Base-by-base conservation (phyloP, 2,329 filamentous ascomycete species). In the Monilinia polystroma region DNA sequence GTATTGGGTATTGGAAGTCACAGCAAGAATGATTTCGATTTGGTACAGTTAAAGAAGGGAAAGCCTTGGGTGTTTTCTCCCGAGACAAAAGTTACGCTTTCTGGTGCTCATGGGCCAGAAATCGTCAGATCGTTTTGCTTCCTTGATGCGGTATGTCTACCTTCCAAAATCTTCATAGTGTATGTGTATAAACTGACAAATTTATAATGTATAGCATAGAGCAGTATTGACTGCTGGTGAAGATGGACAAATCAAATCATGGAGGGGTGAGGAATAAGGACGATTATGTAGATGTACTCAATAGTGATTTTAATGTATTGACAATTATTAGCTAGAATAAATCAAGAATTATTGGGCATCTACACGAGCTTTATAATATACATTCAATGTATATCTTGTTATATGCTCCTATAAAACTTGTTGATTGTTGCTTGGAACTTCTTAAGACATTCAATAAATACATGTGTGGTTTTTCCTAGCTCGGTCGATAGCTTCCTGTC, bases 1-100 rank as follows among this genome's bases (percentile, higher is more conserved):
- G 83, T 88, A 18, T 78, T 91, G 51, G 89, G 87, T 2, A 84
- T 83, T 1, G 89, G 89, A n/a, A 81, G 83, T 49, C 88, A 90
- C 72, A 88, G 85, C 68, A 80, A 81, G 56, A 80, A 86, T 69
- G 79, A 80, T 68, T 88, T 90, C 70, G 82, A 87, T 74, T 78
- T 90, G 67, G 77, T 88, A 56, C 86, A 87, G 72, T 77, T 90
- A 66, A 81, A 83, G 32, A 84, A 82, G 68, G 78, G 76, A n/a
- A 76, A 74, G 68, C 76, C 56, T 52, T 90, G 87, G 87, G 76
- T 75, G 2, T 77, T 90, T 67, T 83, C 84, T 68, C 78, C 78
- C n/a, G 81, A 81, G 20, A 82, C 82, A 16, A 83, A 81, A 66
- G 86, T 90, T 35, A 82, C 81, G n/a, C 75, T 90, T 60, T 82